Evolutionary conservation across 371 early-diverging fungal species (phyloP).

Genomic region (Mucor lusitanicus): DNA sequence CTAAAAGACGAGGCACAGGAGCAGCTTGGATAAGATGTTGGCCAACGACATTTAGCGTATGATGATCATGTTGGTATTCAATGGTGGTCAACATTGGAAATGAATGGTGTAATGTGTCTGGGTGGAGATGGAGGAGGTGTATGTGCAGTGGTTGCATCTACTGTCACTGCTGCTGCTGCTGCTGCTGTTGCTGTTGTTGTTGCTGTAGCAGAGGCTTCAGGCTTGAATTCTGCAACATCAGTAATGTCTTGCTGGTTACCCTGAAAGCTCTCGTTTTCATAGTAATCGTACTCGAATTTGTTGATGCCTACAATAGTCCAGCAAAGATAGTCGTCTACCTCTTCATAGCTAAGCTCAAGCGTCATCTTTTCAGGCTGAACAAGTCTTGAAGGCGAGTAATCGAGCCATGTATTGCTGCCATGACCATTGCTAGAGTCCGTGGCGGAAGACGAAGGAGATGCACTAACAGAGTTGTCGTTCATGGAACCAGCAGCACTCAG

Average conservation of each 20-base stretch:
- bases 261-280: constrained; percentile 36
- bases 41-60: constrained; percentile 32
- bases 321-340: constrained; percentile 77
- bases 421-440: constrained; percentile 1
- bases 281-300: constrained; percentile 57
- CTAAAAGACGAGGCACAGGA: constrained; percentile 28
- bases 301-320: constrained; percentile 86
- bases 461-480: constrained; percentile 19
- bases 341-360: constrained; percentile 25
- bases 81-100: constrained; percentile 35
- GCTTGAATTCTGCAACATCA: constrained; percentile 3
- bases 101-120: constrained; percentile 34
- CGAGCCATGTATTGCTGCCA: constrained; percentile 27
- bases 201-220: background rate
- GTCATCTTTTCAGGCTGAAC: constrained; percentile 37
- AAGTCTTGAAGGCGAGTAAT: constrained; percentile 36
- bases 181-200: background rate
- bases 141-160: background rate
- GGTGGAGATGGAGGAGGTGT: constrained; percentile 21
- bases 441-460: constrained; percentile 20
- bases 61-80: constrained; percentile 27
- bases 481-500: constrained; percentile 36
- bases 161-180: background rate
- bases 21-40: constrained; percentile 37
- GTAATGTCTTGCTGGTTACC: constrained; percentile 5